These are phyloP conservation scores for Saccharomycopsis sp. DNA, from an alignment of 805 yeast genomes.

Conservation along the genomic window DNA sequence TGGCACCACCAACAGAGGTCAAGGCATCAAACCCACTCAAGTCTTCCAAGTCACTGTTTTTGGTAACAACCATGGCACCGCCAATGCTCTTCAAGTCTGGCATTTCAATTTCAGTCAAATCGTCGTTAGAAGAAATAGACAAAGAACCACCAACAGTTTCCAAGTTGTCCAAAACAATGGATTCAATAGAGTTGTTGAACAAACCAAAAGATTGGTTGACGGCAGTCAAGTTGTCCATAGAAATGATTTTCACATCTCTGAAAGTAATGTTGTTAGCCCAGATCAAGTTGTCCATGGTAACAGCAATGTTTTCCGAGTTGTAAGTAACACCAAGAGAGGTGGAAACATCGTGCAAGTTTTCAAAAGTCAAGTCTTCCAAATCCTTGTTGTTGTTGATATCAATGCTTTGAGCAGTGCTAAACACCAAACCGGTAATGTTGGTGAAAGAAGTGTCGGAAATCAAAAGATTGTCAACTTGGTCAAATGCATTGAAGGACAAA, in stretches of 20 bases:
- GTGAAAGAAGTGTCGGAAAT: conserved; percentile 68
- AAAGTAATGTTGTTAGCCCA: conserved; percentile 87
- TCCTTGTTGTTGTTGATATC: conserved; percentile 87
- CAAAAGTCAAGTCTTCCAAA: conserved; percentile 63
- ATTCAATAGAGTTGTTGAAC: conserved; percentile 58
- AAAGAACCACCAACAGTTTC: conserved; percentile 71
- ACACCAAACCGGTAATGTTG: conserved; percentile 50
- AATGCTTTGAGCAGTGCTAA: conserved; percentile 39
- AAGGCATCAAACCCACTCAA: conserved; percentile 70
- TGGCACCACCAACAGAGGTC: conserved; percentile 79
- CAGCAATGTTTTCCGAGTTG: conserved; percentile 73
- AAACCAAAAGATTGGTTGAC: conserved; percentile 81
- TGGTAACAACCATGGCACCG: conserved; percentile 88
- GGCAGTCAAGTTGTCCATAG: conserved; percentile 54
- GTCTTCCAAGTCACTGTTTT: conserved; percentile 63
- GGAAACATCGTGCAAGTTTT: conserved; percentile 57
- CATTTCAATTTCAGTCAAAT: conserved; percentile 61
- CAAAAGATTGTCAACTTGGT: conserved; percentile 59
- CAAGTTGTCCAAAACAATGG: conserved; percentile 47
- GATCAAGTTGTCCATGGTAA: conserved; percentile 55
- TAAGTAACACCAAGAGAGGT: conserved; percentile 69
- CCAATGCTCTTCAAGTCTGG: conserved; percentile 63
- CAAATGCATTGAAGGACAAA: conserved; percentile 59
- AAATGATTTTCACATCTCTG: conserved; percentile 68
- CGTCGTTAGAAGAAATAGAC: conserved; percentile 62